Evolutionary conservation across 441 rosid species (phyloP), one percentile per base, ranked within the genome.

Genomic region (Pelargonium fulgidum): DNA sequence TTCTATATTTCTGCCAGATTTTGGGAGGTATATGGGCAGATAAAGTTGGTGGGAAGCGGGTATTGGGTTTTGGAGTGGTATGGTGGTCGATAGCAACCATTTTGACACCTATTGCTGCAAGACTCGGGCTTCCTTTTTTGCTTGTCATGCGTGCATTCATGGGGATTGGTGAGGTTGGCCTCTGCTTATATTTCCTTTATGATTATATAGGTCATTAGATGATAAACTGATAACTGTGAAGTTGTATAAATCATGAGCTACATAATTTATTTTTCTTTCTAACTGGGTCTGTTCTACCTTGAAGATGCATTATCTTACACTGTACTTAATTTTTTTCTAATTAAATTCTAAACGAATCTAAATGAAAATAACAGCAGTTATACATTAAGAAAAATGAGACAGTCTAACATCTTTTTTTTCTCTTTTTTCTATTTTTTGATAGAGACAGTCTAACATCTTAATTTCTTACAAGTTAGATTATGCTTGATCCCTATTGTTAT

Each of bases 21-120:
- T 71, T 87, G 73, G 99, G 99, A 79, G 99, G 99, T 70, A 93
- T 93, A 71, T 88, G 95, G 99, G 97, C 99, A 68, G 99, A 93
- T 82, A 91, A 88, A 81, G 33, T 88, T 77, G 99, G 99, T 26
- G 99, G 97, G 65, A 93, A 91, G 86, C 76, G 80, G 61, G 99
- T 93, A 65, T 76, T 93, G 72, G 97, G 97, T 69, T 89, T 87
- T 84, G 99, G 99, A 79, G 99, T 93, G 47, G 78, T 93, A 73
- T 93, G 99, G 99, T 93, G 97, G 99, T 91, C 97, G 16, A 0
- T 84, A 22, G 96, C 99, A 68, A 93, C 99, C 3, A 12, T 93
- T 68, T 77, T 93, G 89, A 93, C 99, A n/a, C 99, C 99, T 48
- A 81, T 93, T 77, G 97, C 99, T 68, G 99, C 99, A 7, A 88